Conservation (phyloP, 768 basidiomycete species). For the Leccinum obscurum region DNA sequence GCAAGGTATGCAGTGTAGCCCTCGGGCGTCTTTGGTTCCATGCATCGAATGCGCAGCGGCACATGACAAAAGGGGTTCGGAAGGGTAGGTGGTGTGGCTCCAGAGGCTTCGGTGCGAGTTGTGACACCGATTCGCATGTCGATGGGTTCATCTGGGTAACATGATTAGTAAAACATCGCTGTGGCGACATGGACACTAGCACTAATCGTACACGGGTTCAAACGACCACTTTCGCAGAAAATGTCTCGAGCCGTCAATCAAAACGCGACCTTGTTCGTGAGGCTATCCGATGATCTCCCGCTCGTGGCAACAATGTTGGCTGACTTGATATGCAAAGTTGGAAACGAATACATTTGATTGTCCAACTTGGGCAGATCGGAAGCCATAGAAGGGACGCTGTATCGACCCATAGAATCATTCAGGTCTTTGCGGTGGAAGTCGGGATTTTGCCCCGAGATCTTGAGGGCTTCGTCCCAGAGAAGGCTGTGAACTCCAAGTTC, state of each 20-base stretch:
- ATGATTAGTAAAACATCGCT: background rate
- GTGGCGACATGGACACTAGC: background rate
- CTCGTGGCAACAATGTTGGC: slow-evolving; percentile 64
- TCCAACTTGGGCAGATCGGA: slow-evolving; percentile 46
- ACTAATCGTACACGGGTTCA: slow-evolving; percentile 16
- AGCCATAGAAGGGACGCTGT: slow-evolving; percentile 37
- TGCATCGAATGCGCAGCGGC: too few relatives aligned
- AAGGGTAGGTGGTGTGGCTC: too few relatives aligned
- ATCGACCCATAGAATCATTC: slow-evolving; percentile 63
- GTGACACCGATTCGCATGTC: too few relatives aligned
- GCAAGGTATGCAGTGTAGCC: too few relatives aligned
- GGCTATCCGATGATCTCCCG: slow-evolving; percentile 54
- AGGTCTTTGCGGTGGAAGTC: slow-evolving; percentile 90
- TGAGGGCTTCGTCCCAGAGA: slow-evolving; percentile 89
- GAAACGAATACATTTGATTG: slow-evolving; percentile 53
- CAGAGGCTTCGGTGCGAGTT: too few relatives aligned
- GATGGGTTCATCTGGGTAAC: too few relatives aligned
- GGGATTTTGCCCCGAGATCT: slow-evolving; percentile 81
- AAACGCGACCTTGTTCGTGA: slow-evolving; percentile 52
- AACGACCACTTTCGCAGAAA: background rate
- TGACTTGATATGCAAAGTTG: slow-evolving; percentile 62
- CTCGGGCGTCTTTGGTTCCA: too few relatives aligned
- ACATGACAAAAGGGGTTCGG: too few relatives aligned
- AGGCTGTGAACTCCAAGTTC: slow-evolving; percentile 82
- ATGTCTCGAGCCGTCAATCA: slow-evolving; percentile 18